Evolutionary conservation across 768 basidiomycete genomes (phyloP), one percentile per base, ranked within the genome.

Genomic region (Crucibulum laeve): DNA sequence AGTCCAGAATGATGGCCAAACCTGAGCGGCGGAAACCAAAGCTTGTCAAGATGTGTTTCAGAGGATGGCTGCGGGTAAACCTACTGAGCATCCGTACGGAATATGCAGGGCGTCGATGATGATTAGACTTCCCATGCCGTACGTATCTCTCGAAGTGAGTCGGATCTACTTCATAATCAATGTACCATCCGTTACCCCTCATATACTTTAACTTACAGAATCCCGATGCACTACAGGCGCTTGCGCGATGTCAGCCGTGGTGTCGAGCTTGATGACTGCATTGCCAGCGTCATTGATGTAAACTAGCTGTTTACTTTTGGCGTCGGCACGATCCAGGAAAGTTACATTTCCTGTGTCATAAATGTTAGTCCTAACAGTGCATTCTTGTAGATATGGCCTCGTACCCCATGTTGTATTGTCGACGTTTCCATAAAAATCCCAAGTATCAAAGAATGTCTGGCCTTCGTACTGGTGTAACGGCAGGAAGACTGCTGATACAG

Each of bases 181-280:
- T 44, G 17, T 37, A 32, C 34, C 1, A 24, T 23, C 26, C 13
- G 43, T 45, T 13, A 23, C 22, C 18, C 8, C 39, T 18, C 3
- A 32, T 18, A 37, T 22, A n/a, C 25, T 10, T 25, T 17, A 22
- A 69, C 68, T 45, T 47, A 88, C 86, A 22, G 86, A 74, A 50
- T 82, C 49, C 17, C 64, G 53, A 45, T 57, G 49, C 10, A 64
- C 56, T 19, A 58, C 35, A 1, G 48, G 34, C 22, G 50, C 58
- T 10, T 57, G 50, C 11, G 40, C 42, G 14, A 88, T 73, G 35
- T 70, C 70, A 8, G 78, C 79, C 5, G 64, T 61, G 54, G 88
- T 87, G 68, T 91, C 88, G 4, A 91, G 87, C 53, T 74, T 80
- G 38, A 92, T 67, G 48, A 92, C 71, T 4, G 80, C 82, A 43